Evolutionary conservation across 2,329 filamentous ascomycete species (phyloP).

Genomic region (Juglanconis juglandina): DNA sequence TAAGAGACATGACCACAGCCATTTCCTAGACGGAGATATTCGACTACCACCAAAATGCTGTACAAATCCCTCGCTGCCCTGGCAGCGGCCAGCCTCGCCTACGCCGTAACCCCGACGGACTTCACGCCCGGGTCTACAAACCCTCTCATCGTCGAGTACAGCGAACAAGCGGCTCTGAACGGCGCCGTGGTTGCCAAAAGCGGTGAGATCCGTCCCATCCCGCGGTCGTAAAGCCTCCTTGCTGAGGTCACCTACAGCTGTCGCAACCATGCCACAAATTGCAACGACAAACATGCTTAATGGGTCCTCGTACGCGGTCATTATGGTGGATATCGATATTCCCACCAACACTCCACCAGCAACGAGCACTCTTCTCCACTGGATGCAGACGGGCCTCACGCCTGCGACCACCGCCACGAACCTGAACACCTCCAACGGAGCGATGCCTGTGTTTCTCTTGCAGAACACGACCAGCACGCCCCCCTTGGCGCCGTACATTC

Average conservation of each 20-base stretch:
- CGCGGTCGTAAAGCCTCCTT: background rate
- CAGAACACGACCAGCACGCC: constrained; percentile 28
- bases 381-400: constrained; percentile 39
- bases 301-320: constrained; percentile 38
- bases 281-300: constrained; percentile 35
- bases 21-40: background rate
- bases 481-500: constrained; percentile 31
- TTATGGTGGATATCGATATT: constrained; percentile 47
- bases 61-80: constrained; percentile 29
- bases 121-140: constrained; percentile 37
- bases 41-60: constrained; percentile 27
- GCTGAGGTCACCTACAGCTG: constrained; percentile 25
- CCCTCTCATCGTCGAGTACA: constrained; percentile 39
- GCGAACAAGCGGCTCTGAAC: constrained; percentile 32
- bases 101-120: constrained; percentile 39
- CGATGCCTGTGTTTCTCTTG: constrained; percentile 29
- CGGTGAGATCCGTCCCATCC: constrained; percentile 25
- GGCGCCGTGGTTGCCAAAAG: constrained; percentile 36
- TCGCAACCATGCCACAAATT: constrained; percentile 31
- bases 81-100: constrained; percentile 29
- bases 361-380: constrained; percentile 39
- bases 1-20: no score
- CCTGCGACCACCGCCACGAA: constrained; percentile 23
- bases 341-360: constrained; percentile 36
- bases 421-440: constrained; percentile 28